These are phyloP conservation scores for Lasiodiplodia sp. DNA, from an alignment of 2,329 filamentous ascomycete species.

Conservation along the genomic window DNA sequence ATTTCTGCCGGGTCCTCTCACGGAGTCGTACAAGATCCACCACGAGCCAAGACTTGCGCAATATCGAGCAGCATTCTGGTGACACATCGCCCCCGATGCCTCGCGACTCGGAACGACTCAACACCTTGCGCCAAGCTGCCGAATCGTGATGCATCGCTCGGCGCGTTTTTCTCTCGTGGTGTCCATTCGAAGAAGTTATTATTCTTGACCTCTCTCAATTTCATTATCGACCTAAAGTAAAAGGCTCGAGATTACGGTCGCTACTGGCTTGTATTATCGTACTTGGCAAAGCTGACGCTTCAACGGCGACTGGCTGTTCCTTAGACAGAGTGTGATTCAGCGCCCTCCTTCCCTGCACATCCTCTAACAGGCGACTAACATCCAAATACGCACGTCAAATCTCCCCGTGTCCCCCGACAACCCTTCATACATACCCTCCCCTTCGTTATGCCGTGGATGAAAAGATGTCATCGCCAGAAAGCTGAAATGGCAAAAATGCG, in stretches of 20 bases:
- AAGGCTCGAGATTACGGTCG: constrained; percentile 23
- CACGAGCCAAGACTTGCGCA: constrained; percentile 5
- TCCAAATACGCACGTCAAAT: constrained; percentile 1
- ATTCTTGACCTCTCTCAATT: constrained; percentile 24
- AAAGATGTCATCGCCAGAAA: constrained; percentile 24
- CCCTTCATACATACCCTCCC: constrained; percentile 24
- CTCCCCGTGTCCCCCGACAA: not conserved
- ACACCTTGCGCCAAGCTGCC: not conserved
- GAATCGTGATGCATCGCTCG: not conserved
- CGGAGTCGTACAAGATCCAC: constrained; percentile 3
- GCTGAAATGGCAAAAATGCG: constrained; percentile 23
- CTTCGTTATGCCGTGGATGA: constrained; percentile 26
- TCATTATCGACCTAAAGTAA: constrained; percentile 28
- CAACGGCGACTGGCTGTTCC: constrained; percentile 4
- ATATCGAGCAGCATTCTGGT: constrained; percentile 10
- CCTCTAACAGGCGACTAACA: constrained; percentile 2
- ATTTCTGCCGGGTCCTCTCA: not conserved
- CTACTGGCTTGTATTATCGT: constrained; percentile 16
- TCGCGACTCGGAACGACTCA: not conserved
- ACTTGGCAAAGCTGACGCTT: constrained; percentile 21
- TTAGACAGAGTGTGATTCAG: constrained; percentile 1
- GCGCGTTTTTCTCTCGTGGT: no score
- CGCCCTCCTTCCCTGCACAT: not conserved
- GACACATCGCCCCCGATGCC: constrained; percentile 7
- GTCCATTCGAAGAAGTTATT: no score